Percentiles rank a stretch among this genome's conserved stretches.
phyloP scores from a whole-genome alignment of 345 rosid genomes.

The Populus tremula region DNA sequence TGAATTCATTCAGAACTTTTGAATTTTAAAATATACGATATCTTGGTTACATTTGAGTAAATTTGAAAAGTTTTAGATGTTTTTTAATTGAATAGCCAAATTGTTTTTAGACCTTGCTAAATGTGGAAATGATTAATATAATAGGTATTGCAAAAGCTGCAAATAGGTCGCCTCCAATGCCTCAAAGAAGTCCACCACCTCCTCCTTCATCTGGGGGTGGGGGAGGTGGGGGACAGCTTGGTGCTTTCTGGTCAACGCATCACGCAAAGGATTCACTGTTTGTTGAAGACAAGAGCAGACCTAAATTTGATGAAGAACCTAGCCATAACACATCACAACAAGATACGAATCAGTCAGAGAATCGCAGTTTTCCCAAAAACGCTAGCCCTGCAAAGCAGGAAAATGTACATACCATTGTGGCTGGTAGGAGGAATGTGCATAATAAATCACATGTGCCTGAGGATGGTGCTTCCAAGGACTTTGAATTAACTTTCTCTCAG shows the following conservation, averaged over 20 bases:
- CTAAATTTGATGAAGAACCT: slow-evolving; percentile 66
- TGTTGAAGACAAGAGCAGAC: slow-evolving; percentile 49
- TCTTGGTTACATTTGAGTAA: too few species aligned
- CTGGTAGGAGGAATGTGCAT: slow-evolving; percentile 29
- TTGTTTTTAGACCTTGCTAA: neutral
- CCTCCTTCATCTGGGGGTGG: slow-evolving; percentile 49
- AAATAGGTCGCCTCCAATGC: slow-evolving; percentile 59
- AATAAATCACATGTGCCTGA: slow-evolving; percentile 33
- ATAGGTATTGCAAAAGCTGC: slow-evolving; percentile 51
- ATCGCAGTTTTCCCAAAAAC: slow-evolving; percentile 34
- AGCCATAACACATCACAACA: slow-evolving; percentile 39
- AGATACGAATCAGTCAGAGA: slow-evolving; percentile 44
- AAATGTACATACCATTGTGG: slow-evolving; percentile 33
- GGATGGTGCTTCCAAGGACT: slow-evolving; percentile 46
- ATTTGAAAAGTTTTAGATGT: neutral
- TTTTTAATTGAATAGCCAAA: neutral
- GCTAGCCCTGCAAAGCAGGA: slow-evolving; percentile 49
- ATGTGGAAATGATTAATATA: slow-evolving; percentile 11
- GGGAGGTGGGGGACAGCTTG: slow-evolving; percentile 61
- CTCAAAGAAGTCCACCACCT: slow-evolving; percentile 83
- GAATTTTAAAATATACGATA: too few species aligned
- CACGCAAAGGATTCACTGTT: slow-evolving; percentile 58
- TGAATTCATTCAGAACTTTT: too few species aligned
- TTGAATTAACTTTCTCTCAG: slow-evolving; percentile 46
- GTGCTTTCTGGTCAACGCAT: slow-evolving; percentile 92